Evolutionary conservation across 2,329 filamentous ascomycete genomes (phyloP).

Genomic region (Verticillium alfalfae): DNA sequence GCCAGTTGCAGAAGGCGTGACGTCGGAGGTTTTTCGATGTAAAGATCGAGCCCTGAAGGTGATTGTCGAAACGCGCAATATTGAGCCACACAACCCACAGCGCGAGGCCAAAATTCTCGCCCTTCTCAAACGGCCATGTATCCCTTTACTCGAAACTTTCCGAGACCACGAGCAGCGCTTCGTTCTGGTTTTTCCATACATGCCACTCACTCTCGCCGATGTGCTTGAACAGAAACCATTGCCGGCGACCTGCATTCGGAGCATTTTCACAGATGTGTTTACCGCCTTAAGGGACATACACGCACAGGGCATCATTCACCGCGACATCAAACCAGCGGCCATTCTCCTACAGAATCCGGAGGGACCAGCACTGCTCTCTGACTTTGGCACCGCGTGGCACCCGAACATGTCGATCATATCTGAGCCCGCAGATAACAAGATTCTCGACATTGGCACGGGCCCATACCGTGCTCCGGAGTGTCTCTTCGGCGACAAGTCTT

Average conservation of each 20-base stretch:
- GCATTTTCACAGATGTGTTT: slow-evolving; percentile 63
- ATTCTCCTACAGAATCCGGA: slow-evolving; percentile 63
- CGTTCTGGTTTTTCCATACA: slow-evolving; percentile 80
- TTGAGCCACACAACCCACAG: slow-evolving; percentile 75
- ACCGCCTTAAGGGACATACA: slow-evolving; percentile 68
- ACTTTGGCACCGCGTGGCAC: slow-evolving; percentile 91
- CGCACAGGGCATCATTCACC: slow-evolving; percentile 72
- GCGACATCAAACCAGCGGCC: slow-evolving; percentile 91
- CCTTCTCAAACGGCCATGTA: slow-evolving; percentile 47
- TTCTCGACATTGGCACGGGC: slow-evolving; percentile 90
- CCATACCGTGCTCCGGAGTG: slow-evolving; percentile 87
- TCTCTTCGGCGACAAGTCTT: slow-evolving; percentile 75
- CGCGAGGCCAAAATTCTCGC: slow-evolving; percentile 74
- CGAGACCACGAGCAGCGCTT: slow-evolving; percentile 65
- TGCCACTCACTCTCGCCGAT: slow-evolving; percentile 66
- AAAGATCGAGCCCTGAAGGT: slow-evolving; percentile 70
- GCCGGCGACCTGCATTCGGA: slow-evolving; percentile 21
- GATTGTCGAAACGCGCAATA: slow-evolving; percentile 66
- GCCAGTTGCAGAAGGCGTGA: slow-evolving; percentile 62
- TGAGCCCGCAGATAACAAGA: slow-evolving; percentile 65
- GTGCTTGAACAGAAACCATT: slow-evolving; percentile 50
- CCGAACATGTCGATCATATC: slow-evolving; percentile 48
- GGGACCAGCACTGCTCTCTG: slow-evolving; percentile 74
- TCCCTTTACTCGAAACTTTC: slow-evolving; percentile 70
- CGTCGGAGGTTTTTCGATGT: slow-evolving; percentile 77